Evolutionary conservation across 23 red algal species (phyloP).

Genomic region (Gracilaria gracilis): DNA sequence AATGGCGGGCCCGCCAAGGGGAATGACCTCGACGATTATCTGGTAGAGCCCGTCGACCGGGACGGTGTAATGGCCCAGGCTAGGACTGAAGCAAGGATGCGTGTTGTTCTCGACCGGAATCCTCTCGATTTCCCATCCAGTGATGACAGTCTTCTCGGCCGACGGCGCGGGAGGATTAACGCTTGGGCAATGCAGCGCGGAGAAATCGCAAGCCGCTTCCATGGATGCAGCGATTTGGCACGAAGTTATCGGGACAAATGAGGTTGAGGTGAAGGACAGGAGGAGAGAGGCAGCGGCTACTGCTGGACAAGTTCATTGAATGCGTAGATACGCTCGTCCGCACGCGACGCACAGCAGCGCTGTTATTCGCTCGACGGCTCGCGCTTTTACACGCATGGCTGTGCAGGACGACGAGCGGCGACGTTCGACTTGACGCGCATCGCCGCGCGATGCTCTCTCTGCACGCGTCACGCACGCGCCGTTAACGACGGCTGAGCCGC

Average conservation of each 20-base stretch:
- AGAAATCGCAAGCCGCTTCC: conserved; percentile 41
- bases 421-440: conserved; percentile 8
- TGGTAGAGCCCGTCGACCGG: conserved; percentile 59
- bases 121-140: conserved; percentile 32
- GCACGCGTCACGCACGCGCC: conserved; percentile 2
- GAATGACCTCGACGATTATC: conserved; percentile 60
- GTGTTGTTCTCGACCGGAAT: conserved; percentile 10
- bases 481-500: neutral
- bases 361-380: neutral
- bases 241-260: neutral
- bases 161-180: conserved; percentile 2
- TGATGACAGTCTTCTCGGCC: conserved; percentile 16
- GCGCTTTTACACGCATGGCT: conserved; percentile 29
- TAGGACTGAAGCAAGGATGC: conserved; percentile 37
- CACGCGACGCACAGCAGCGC: conserved; percentile 17
- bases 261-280: neutral
- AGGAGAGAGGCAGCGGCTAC: neutral
- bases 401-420: conserved; percentile 35
- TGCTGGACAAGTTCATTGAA: conserved; percentile 14
- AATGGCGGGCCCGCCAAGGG: conserved; percentile 34
- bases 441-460: conserved; percentile 15
- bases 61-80: conserved; percentile 17
- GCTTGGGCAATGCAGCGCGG: conserved; percentile 52
- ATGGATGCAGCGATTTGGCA: neutral
- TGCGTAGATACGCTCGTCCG: neutral